phyloP scores from a whole-genome alignment of 352 stramenopile species.

The Globisporangium polare region DNA sequence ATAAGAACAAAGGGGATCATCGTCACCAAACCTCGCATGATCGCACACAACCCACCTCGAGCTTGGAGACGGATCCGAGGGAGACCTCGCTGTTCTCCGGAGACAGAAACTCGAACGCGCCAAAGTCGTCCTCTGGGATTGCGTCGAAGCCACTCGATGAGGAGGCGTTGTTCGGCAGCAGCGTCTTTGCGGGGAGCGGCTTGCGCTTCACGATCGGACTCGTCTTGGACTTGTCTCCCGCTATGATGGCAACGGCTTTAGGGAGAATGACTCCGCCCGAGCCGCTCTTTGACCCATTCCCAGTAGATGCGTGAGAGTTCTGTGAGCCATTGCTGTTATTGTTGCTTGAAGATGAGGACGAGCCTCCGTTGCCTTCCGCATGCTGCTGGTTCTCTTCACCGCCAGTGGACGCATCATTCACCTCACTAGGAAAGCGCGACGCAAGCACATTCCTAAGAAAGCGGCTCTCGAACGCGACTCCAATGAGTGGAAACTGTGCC shows the following conservation, averaged over 20 bases:
- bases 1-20: neutral
- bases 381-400: constrained; percentile 7
- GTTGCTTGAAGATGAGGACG: neutral
- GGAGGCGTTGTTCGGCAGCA: constrained; percentile 2
- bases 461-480: constrained; percentile 62
- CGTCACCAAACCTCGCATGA: neutral
- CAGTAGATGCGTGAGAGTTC: neutral
- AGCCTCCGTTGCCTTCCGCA: neutral
- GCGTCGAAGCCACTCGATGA: constrained; percentile 18
- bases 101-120: constrained; percentile 64
- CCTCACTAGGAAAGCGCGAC: constrained; percentile 4
- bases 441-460: constrained; percentile 41
- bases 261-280: neutral
- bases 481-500: constrained; percentile 85
- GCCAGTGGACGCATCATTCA: neutral
- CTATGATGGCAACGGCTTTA: neutral
- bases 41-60: constrained; percentile 32
- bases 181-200: neutral
- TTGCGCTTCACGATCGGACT: constrained; percentile 14
- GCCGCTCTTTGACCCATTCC: neutral
- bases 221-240: constrained; percentile 8
- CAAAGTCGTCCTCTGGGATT: constrained; percentile 33
- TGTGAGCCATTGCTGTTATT: neutral
- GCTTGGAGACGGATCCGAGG: constrained; percentile 50
- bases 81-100: constrained; percentile 46